phyloP scores from a whole-genome alignment of 352 stramenopile species.

The Phytophthora lateralis region DNA sequence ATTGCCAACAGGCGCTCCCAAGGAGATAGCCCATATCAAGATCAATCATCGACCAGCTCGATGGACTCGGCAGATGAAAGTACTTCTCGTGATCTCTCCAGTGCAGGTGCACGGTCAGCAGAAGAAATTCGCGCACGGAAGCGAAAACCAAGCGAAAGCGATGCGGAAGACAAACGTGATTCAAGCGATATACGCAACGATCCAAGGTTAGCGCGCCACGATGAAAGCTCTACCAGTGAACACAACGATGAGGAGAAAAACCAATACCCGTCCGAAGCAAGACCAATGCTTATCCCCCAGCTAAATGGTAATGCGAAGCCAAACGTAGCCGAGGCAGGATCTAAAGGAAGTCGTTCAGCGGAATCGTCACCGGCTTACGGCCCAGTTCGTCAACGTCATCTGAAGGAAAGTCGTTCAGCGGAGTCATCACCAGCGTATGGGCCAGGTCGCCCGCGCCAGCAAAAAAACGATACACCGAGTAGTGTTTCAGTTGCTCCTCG shows the following conservation, averaged over 20 bases:
- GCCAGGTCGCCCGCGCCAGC: constrained; percentile 12
- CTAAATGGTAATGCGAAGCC: constrained; percentile 3
- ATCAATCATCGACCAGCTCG: constrained; percentile 26
- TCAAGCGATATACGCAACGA: constrained; percentile 11
- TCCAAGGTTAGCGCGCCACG: neutral
- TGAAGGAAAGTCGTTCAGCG: constrained; percentile 12
- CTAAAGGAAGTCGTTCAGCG: constrained; percentile 8
- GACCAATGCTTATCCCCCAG: neutral
- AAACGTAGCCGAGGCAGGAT: neutral
- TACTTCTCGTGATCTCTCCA: constrained; percentile 11
- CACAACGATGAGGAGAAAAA: constrained; percentile 4
- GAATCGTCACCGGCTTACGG: neutral
- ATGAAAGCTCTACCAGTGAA: constrained; percentile 8
- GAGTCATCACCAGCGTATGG: constrained; percentile 7
- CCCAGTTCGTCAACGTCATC: neutral
- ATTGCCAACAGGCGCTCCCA: constrained; percentile 10
- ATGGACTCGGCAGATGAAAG: constrained; percentile 16
- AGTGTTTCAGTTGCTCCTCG: constrained; percentile 2
- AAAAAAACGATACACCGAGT: neutral
- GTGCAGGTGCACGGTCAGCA: constrained; percentile 1
- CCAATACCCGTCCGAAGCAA: neutral
- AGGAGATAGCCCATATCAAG: constrained; percentile 20
- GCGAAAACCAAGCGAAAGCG: constrained; percentile 22
- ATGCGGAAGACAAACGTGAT: constrained; percentile 10
- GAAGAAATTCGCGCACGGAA: constrained; percentile 13